These are phyloP conservation scores for Penicillium steckii DNA, from an alignment of 495 filamentous ascomycete genomes.

Conservation along the genomic window DNA sequence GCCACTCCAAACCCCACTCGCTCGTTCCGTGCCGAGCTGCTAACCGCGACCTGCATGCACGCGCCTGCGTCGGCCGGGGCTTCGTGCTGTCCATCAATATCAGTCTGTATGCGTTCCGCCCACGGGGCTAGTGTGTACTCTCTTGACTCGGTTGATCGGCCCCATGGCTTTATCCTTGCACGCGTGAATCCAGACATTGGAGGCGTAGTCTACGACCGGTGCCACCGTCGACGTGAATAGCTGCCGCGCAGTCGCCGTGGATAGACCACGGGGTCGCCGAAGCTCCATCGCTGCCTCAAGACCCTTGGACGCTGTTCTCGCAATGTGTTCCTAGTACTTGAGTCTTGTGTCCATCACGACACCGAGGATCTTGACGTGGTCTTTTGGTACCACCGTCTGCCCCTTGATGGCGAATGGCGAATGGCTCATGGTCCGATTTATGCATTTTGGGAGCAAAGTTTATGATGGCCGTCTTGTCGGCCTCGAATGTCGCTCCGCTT, in stretches of 20 bases:
- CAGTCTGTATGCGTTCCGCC: too few species aligned
- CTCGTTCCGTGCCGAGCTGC: too few species aligned
- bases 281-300: conserved; percentile 31
- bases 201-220: conserved; percentile 33
- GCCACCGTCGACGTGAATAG: conserved; percentile 29
- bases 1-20: too few species aligned
- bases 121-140: too few species aligned
- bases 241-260: conserved; percentile 27
- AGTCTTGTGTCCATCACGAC: conserved; percentile 23
- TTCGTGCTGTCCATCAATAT: too few species aligned
- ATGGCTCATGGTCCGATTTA: conserved; percentile 19
- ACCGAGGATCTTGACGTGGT: conserved; percentile 24
- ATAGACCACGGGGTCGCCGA: conserved; percentile 25
- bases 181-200: conserved; percentile 27
- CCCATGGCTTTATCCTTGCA: neutral
- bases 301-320: conserved; percentile 28
- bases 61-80: too few species aligned
- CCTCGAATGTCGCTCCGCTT: conserved; percentile 26
- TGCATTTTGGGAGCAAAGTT: conserved; percentile 22
- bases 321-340: conserved; percentile 14
- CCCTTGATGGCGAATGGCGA: conserved; percentile 27
- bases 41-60: too few species aligned
- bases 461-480: conserved; percentile 28
- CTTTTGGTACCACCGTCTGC: conserved; percentile 19
- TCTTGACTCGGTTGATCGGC: neutral